Base-by-base conservation (phyloP, 805 yeast species). In the Scheffersomyces coipomensis region DNA sequence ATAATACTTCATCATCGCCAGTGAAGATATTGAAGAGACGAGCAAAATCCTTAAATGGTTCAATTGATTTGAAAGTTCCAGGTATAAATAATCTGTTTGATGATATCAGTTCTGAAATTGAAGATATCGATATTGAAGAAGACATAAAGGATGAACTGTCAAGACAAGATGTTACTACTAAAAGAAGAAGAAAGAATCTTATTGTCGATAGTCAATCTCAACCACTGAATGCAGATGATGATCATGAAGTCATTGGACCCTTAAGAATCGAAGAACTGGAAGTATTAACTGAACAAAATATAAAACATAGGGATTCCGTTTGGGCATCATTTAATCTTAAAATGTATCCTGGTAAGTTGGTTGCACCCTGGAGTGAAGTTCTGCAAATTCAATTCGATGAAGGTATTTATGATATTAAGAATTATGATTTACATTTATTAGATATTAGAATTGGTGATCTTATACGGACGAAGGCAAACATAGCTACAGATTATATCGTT, bases 391-490 rank as follows among this genome's bases (percentile, higher is more conserved):
- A 60, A 38, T 73, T 71, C 46, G 60, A 55, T n/a, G 78, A 71
- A 35, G 67, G 69, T 0, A 37, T 47, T 2, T 65, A 49, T 27
- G 48, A 53, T 1, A 60, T 71, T 48, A 69, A 59, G 17, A 64
- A 62, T 35, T 32, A 52, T 32, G 78, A 61, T 50, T 57, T 71
- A 27, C 66, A 53, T 44, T 66, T 77, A 3, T 57, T 83, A 17
- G 85, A 78, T 52, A 56, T 83, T 2, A 55, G 78, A 29, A 58
- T 82, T 13, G 88, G 86, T 2, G 88, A 83, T 46, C 50, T 42
- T 1, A 46, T 71, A 22, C 56, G 61, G 11, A 59, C 63, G 13
- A 13, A 17, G 4, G 5, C 18, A 8, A 51, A 45, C 17, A 48
- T 56, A 2, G 52, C 55, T 6, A 45, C 54, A 1, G 53, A 53